Percentiles rank a stretch among this genome's conserved stretches.
Evolutionary conservation across 306 rosid species (phyloP).

Genomic region (Rosa rugosa): DNA sequence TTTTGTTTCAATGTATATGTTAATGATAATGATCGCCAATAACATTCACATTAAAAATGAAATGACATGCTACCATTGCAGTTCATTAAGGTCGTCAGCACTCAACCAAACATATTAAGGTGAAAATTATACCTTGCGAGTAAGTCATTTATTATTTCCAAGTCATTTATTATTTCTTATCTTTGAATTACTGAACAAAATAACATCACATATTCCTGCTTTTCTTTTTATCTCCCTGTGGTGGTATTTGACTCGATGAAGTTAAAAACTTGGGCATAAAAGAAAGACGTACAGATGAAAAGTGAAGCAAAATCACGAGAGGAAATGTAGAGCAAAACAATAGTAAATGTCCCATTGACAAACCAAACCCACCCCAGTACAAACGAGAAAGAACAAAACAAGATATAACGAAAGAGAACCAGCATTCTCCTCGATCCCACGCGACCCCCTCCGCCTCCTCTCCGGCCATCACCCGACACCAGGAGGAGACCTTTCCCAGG

Average conservation of each 20-base stretch:
- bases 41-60: too few species aligned
- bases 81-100: too few species aligned
- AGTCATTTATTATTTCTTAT: too few species aligned
- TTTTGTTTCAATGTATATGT: too few species aligned
- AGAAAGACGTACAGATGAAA: neutral
- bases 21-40: too few species aligned
- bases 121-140: too few species aligned
- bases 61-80: too few species aligned
- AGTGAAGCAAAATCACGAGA: neutral
- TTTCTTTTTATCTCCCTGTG: neutral
- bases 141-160: too few species aligned
- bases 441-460: neutral
- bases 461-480: neutral
- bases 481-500: neutral
- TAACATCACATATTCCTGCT: too few species aligned
- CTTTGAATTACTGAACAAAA: too few species aligned
- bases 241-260: neutral
- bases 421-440: neutral
- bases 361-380: neutral
- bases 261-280: neutral
- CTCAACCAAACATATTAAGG: too few species aligned
- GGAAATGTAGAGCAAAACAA: neutral
- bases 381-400: constrained; percentile 9
- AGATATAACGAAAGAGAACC: neutral
- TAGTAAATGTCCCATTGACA: neutral